A percentile compares a stretch with the other conserved stretches of the same genome.
Evolutionary conservation across 179 eudicot genomes (phyloP).

Genomic region (Silene noctiflora): DNA sequence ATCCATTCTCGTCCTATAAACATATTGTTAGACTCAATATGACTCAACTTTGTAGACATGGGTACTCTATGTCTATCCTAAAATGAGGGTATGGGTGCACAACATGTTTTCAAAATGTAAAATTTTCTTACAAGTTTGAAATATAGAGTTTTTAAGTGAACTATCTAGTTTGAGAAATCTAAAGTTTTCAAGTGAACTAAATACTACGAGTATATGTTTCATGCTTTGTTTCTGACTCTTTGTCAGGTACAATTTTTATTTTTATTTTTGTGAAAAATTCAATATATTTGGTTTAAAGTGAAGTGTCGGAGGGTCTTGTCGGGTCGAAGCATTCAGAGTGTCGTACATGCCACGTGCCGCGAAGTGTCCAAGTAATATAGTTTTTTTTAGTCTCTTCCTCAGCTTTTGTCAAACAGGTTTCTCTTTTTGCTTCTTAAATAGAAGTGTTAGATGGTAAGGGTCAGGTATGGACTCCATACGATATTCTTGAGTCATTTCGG

Average conservation of each 20-base stretch:
- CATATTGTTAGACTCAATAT: background rate
- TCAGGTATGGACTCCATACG: background rate
- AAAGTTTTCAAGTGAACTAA: no score
- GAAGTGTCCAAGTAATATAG: background rate
- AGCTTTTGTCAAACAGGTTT: background rate
- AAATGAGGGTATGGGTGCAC: background rate
- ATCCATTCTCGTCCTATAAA: background rate
- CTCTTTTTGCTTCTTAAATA: background rate
- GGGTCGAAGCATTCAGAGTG: background rate
- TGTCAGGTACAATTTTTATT: background rate
- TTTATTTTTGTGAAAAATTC: background rate
- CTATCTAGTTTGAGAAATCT: background rate
- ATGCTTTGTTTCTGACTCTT: background rate
- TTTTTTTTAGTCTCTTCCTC: background rate
- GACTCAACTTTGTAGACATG: background rate
- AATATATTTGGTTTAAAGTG: background rate
- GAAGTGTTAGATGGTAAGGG: background rate
- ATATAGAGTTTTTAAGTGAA: background rate
- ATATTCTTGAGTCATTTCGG: background rate
- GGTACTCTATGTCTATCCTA: background rate
- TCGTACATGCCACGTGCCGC: background rate
- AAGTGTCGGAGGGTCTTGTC: background rate
- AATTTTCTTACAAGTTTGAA: background rate
- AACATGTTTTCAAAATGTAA: background rate
- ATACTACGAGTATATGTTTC: no score